These are phyloP conservation scores for Allantophomopsis cytisporea DNA, from an alignment of 2,329 filamentous ascomycete species.

Conservation along the genomic window DNA sequence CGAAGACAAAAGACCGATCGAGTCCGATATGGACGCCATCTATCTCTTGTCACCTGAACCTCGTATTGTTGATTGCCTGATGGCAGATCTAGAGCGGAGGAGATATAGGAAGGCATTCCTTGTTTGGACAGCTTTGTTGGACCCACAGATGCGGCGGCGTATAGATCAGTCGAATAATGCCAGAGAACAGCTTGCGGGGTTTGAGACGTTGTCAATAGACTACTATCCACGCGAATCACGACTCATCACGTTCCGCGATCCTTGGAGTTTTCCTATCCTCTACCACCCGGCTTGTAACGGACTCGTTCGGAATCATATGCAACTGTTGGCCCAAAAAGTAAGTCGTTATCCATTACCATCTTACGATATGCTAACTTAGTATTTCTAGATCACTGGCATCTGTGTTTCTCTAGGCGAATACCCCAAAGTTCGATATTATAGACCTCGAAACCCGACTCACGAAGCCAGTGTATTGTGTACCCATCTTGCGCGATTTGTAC, in stretches of 20 bases:
- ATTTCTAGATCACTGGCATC: slow-evolving; percentile 61
- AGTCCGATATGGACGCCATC: slow-evolving; percentile 85
- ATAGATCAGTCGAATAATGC: slow-evolving; percentile 59
- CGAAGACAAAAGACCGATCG: slow-evolving; percentile 70
- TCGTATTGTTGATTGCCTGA: slow-evolving; percentile 84
- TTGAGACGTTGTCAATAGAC: slow-evolving; percentile 74
- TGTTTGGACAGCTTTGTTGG: slow-evolving; percentile 72
- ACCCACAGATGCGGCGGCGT: slow-evolving; percentile 55
- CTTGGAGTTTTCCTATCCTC: slow-evolving; percentile 87
- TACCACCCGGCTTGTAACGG: slow-evolving; percentile 86
- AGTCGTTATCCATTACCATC: slow-evolving; percentile 1
- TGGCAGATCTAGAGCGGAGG: slow-evolving; percentile 79
- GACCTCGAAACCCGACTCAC: slow-evolving; percentile 59
- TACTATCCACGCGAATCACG: slow-evolving; percentile 87
- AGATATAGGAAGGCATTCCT: slow-evolving; percentile 71
- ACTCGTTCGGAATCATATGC: slow-evolving; percentile 71
- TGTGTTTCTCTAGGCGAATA: slow-evolving; percentile 92
- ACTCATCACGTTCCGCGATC: slow-evolving; percentile 81
- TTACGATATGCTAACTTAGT: slow-evolving; percentile 6
- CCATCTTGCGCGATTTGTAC: slow-evolving; percentile 81
- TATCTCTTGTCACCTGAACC: slow-evolving; percentile 80
- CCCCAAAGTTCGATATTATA: slow-evolving; percentile 84
- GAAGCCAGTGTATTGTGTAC: slow-evolving; percentile 80
- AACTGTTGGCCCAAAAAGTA: slow-evolving; percentile 79
- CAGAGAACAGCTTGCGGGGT: slow-evolving; percentile 63